Evolutionary conservation across 2,329 filamentous ascomycete genomes (phyloP).

Genomic region (Pseudogymnoascus sp.): DNA sequence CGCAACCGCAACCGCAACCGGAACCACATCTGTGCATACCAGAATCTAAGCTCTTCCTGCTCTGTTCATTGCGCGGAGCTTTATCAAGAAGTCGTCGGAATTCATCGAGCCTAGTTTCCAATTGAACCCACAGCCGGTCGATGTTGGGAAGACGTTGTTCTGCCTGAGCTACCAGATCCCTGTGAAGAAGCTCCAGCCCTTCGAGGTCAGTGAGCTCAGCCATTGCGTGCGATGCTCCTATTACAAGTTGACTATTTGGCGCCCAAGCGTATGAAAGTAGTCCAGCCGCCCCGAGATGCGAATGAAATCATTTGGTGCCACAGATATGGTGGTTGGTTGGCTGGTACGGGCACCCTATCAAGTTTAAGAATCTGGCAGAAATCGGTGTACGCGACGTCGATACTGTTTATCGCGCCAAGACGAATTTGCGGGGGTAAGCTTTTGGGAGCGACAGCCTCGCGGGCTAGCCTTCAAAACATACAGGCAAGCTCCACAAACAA

Average conservation of each 20-base stretch:
- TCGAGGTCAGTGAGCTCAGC: constrained; percentile 64
- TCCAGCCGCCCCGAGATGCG: constrained; percentile 2
- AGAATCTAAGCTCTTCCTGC: constrained; percentile 60
- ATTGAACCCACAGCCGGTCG: constrained; percentile 56
- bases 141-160: constrained; percentile 62
- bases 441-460: constrained; percentile 3
- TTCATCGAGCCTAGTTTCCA: constrained; percentile 58
- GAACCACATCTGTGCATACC: constrained; percentile 39
- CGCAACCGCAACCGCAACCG: constrained; percentile 11
- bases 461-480: constrained; percentile 6
- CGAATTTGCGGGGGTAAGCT: constrained; percentile 3
- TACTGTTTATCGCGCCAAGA: constrained; percentile 8
- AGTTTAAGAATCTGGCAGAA: constrained; percentile 7
- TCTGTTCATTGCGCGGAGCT: constrained; percentile 63
- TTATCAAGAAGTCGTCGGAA: constrained; percentile 69
- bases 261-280: not conserved
- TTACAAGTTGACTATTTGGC: constrained; percentile 4
- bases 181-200: constrained; percentile 74
- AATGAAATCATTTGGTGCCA: constrained; percentile 1
- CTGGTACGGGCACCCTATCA: not conserved
- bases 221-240: constrained; percentile 41
- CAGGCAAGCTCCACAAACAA: constrained; percentile 6
- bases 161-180: constrained; percentile 70
- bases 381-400: constrained; percentile 8
- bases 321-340: constrained; percentile 5